Evolutionary conservation across 2,329 filamentous ascomycete species (phyloP).

Genomic region (Sclerotinia trifoliorum): DNA sequence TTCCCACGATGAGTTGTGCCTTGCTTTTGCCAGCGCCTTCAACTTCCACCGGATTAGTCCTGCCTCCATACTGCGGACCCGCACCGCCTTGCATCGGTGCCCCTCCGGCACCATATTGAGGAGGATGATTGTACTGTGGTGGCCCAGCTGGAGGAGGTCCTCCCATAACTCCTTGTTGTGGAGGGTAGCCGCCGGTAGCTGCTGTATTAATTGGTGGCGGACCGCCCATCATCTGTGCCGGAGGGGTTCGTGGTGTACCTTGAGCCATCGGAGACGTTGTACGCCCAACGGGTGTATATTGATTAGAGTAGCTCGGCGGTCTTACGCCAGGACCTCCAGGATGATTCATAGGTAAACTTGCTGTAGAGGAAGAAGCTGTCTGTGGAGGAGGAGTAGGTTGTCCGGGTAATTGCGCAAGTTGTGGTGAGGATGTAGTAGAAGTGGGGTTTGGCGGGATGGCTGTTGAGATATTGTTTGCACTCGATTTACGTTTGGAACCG

Average conservation of each 20-base stretch:
- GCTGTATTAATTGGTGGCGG: slow-evolving; percentile 67
- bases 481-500: slow-evolving; percentile 71
- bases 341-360: slow-evolving; percentile 62
- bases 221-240: slow-evolving; percentile 49
- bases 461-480: slow-evolving; percentile 51
- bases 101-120: slow-evolving; percentile 36
- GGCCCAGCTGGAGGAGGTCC: slow-evolving; percentile 37
- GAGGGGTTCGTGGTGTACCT: slow-evolving; percentile 38
- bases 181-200: slow-evolving; percentile 59
- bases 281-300: slow-evolving; percentile 54
- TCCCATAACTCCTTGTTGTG: slow-evolving; percentile 46
- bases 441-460: slow-evolving; percentile 40
- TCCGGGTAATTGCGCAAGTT: slow-evolving; percentile 31
- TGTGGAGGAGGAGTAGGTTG: slow-evolving; percentile 36
- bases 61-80: slow-evolving; percentile 37
- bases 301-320: slow-evolving; percentile 62
- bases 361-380: slow-evolving; percentile 50
- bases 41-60: slow-evolving; percentile 64
- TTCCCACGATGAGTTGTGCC: slow-evolving; percentile 95
- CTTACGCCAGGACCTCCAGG: slow-evolving; percentile 56
- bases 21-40: slow-evolving; percentile 88
- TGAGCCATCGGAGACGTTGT: slow-evolving; percentile 44
- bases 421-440: slow-evolving; percentile 35
- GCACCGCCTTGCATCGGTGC: slow-evolving; percentile 31
- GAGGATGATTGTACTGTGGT: slow-evolving; percentile 39